phyloP scores from a whole-genome alignment of 495 filamentous ascomycete genomes.

The Tuber brumale region DNA sequence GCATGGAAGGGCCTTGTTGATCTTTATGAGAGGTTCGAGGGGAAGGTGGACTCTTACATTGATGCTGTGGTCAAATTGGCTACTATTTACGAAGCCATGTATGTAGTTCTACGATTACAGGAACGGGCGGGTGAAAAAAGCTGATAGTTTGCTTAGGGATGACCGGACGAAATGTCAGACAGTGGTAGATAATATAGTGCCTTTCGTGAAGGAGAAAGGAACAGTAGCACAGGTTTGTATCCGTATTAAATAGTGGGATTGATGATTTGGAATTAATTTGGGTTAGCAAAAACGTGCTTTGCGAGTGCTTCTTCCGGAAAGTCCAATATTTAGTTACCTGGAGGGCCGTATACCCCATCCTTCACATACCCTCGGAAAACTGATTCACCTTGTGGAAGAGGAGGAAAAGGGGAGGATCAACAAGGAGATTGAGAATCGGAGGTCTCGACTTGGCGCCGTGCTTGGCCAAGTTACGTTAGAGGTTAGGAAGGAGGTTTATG shows the following conservation, averaged over 20 bases:
- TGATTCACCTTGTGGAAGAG: conserved; percentile 76
- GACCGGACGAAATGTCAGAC: conserved; percentile 68
- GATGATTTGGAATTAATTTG: conserved; percentile 39
- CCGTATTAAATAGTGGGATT: not conserved
- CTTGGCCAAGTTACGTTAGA: conserved; percentile 74
- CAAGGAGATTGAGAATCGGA: conserved; percentile 77
- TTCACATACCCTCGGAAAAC: conserved; percentile 67
- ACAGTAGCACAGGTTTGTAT: conserved; percentile 43
- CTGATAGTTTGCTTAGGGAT: conserved; percentile 44
- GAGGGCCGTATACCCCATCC: conserved; percentile 82
- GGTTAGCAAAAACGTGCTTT: conserved; percentile 66
- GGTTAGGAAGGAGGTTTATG: conserved; percentile 77
- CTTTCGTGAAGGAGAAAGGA: conserved; percentile 62
- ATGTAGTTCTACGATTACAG: conserved; percentile 41
- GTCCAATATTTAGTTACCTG: conserved; percentile 69
- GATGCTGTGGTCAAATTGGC: conserved; percentile 63
- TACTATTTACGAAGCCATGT: conserved; percentile 62
- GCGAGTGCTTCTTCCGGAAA: conserved; percentile 66
- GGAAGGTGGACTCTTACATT: conserved; percentile 67
- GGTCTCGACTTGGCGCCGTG: conserved; percentile 78
- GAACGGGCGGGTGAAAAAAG: not conserved
- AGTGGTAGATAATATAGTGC: conserved; percentile 70
- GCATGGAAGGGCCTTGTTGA: conserved; percentile 89
- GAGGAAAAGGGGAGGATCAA: conserved; percentile 91
- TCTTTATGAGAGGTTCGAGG: conserved; percentile 67